Evolutionary conservation across 1,284 basidiomycete genomes (phyloP).

Genomic region (Trametes hirsuta): DNA sequence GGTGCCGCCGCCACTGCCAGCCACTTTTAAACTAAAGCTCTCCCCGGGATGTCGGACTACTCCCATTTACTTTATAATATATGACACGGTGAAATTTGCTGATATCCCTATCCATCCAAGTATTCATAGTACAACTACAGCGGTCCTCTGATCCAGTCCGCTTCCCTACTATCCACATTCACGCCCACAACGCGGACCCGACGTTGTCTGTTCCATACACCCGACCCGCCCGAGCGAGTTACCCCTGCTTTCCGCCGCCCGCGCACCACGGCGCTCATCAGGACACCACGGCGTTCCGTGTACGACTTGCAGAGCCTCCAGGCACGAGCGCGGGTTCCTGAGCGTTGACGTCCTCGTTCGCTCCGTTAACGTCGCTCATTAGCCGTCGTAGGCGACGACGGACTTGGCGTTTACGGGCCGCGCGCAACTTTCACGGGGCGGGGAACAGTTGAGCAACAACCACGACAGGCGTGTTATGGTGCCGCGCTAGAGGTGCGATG

Average conservation of each 20-base stretch:
- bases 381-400: too few relatives aligned
- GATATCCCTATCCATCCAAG: too few relatives aligned
- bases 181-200: neutral
- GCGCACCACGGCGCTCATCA: neutral
- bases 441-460: too few relatives aligned
- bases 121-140: neutral
- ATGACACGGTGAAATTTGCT: too few relatives aligned
- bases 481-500: too few relatives aligned
- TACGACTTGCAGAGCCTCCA: slow-evolving; percentile 11
- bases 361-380: neutral
- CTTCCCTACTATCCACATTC: neutral
- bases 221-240: neutral
- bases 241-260: too few relatives aligned
- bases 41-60: neutral
- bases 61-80: too few relatives aligned
- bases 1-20: neutral
- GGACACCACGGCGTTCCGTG: neutral
- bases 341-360: neutral
- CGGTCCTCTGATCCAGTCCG: neutral
- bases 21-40: neutral
- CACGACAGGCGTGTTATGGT: too few relatives aligned
- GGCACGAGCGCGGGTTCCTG: slow-evolving; percentile 11
- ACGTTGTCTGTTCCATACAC: neutral
- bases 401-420: too few relatives aligned
- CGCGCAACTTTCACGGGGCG: too few relatives aligned